Conservation (phyloP, 1,139 yeast genomes). For the Magnusiomyces clavatus region DNA sequence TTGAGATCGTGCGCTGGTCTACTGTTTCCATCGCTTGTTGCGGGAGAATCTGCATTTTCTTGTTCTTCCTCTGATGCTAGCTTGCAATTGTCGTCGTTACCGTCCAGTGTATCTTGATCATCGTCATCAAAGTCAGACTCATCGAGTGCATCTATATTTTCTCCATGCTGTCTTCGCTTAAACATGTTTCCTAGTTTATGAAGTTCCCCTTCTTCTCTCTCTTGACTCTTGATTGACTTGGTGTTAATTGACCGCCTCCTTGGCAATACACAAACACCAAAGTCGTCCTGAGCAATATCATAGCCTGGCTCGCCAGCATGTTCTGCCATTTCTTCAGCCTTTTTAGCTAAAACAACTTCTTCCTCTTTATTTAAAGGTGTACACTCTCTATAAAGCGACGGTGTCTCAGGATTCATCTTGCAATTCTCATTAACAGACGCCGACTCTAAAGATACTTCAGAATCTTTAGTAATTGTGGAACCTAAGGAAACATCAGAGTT, state of each 20-base stretch:
- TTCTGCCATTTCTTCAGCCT: no score
- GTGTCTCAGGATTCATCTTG: not conserved
- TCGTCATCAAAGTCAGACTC: not conserved
- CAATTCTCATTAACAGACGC: no score
- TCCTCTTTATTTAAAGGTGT: slow-evolving; percentile 5
- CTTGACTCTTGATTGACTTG: slow-evolving; percentile 52
- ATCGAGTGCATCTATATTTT: not conserved
- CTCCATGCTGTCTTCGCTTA: not conserved
- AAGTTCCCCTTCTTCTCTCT: slow-evolving; percentile 86
- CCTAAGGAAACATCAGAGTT: no score
- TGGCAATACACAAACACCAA: slow-evolving; percentile 14
- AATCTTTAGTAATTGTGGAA: no score
- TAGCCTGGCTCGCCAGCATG: slow-evolving; percentile 1
- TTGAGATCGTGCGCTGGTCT: not conserved
- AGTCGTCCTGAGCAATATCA: slow-evolving; percentile 10
- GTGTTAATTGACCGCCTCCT: slow-evolving; percentile 24
- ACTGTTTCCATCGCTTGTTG: not conserved
- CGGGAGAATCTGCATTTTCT: not conserved
- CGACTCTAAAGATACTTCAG: no score
- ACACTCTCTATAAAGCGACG: slow-evolving; percentile 5
- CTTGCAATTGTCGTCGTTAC: not conserved
- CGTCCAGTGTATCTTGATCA: not conserved
- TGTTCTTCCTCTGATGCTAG: not conserved
- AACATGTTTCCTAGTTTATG: slow-evolving; percentile 58
- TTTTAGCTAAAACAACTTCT: not conserved